Base-by-base conservation (phyloP, 163 green algal genomes). In the Scenedesmus sp. region DNA sequence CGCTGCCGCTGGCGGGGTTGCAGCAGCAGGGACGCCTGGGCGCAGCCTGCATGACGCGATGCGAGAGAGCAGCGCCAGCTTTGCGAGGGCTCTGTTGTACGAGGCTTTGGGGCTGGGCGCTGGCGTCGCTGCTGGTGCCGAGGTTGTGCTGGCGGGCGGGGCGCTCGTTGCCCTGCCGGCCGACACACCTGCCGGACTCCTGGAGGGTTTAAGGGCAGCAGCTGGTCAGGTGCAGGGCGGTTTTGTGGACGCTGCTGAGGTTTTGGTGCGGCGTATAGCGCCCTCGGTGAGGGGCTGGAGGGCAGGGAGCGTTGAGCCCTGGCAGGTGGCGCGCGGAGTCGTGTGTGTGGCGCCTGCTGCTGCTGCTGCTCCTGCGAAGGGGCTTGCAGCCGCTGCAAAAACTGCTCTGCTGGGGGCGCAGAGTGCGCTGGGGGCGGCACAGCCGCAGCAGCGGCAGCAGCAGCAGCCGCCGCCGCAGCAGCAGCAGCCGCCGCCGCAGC, bases 51-150 rank as follows among this genome's bases (percentile, higher is more conserved):
- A 72, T 12, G 30, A 61, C 35, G 68, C 33, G 40, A 12, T 89
- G 81, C 80, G 49, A 26, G 30, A 85, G n/a, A 89, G 35, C 46
- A 72, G 30, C 18, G 68, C 89, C 4, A 46, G 46, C 26, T 92
- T 92, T 92, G 89, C 72, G 35, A 70, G 83, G 24, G 81, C 83
- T 43, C 70, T 92, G 70, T 16, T 89, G 49, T 92, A 86, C 70
- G 89, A 92, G 65, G 89, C 89, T 3, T 70, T 92, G n/a, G 89
- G 89, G 2, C 18, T 89, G 18, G 89, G 89, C 13, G 89, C 81
- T 37, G 35, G 26, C 42, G 81, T 92, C 9, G 89, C 89, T 42
- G 81, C 89, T n/a, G 65, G 89, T 37, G 89, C 89, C 0, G 43
- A 92, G 82, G 70, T 70, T 13, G 81, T 84, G 42, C 73, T 89